A percentile compares a stretch with the other conserved stretches of the same genome.
Evolutionary conservation across 2,329 filamentous ascomycete genomes (phyloP).

Genomic region (Aspergillus sp.): DNA sequence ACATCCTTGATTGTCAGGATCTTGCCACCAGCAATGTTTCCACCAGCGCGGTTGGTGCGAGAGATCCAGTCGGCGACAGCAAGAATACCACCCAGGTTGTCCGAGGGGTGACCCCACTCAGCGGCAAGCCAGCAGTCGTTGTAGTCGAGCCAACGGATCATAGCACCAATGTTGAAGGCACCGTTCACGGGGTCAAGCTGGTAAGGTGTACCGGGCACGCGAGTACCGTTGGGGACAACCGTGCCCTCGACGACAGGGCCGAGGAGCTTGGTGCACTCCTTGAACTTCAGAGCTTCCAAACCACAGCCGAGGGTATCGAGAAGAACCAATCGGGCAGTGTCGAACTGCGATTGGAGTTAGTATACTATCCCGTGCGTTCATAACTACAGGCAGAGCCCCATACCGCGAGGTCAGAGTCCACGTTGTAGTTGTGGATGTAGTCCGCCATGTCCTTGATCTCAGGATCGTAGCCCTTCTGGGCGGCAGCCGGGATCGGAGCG

Average conservation of each 20-base stretch:
- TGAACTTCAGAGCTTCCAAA: conserved; percentile 92
- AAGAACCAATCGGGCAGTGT: conserved; percentile 95
- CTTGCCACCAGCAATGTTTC: conserved; percentile 72
- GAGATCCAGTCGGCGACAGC: conserved; percentile 97
- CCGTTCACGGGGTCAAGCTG: conserved; percentile 93
- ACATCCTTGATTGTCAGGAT: conserved; percentile 88
- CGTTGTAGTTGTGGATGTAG: conserved; percentile 90
- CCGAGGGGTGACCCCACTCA: conserved; percentile 98
- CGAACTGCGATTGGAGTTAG: conserved; percentile 57
- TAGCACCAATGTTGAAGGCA: conserved; percentile 98
- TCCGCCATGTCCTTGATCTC: conserved; percentile 94
- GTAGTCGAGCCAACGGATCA: conserved; percentile 99
- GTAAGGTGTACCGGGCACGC: conserved; percentile 88
- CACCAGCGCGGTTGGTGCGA: conserved; percentile 86
- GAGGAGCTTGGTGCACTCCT: conserved; percentile 92
- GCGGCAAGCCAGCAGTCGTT: conserved; percentile 99
- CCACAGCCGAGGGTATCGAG: conserved; percentile 96
- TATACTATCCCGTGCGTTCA: background rate
- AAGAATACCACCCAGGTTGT: conserved; percentile 96
- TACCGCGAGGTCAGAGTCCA: conserved; percentile 91
- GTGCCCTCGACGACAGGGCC: conserved; percentile 91
- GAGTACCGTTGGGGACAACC: conserved; percentile 86
- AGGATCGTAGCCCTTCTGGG: conserved; percentile 72
- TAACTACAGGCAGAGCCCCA: conserved; percentile 43
- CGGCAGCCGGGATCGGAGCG: conserved; percentile 39